phyloP scores from a whole-genome alignment of 345 rosid species.

The Microcos paniculata region DNA sequence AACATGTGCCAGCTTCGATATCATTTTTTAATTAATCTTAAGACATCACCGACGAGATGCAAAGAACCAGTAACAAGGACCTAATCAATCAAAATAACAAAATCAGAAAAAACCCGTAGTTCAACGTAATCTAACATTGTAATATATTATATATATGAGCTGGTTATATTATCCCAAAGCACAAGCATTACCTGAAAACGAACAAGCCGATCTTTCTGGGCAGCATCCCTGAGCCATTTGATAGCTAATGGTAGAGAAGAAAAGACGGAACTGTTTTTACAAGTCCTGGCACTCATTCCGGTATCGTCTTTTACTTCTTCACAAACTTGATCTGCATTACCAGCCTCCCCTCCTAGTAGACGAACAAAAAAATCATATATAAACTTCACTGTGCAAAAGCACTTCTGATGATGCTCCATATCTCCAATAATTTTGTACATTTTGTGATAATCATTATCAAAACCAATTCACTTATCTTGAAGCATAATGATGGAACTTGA shows the following conservation, averaged over 20 bases:
- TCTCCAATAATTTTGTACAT: not conserved
- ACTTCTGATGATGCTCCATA: not conserved
- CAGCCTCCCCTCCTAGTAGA: slow-evolving; percentile 42
- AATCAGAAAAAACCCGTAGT: not conserved
- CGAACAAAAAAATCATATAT: not conserved
- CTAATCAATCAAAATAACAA: slow-evolving; percentile 30
- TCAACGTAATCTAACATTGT: not conserved
- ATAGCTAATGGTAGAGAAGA: slow-evolving; percentile 85
- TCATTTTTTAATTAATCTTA: slow-evolving; percentile 73
- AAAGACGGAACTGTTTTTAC: slow-evolving; percentile 68
- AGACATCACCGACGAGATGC: slow-evolving; percentile 89
- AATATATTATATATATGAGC: not conserved
- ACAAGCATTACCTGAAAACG: slow-evolving; percentile 63
- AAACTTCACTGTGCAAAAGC: not conserved
- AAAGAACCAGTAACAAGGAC: slow-evolving; percentile 89
- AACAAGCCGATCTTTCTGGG: slow-evolving; percentile 53
- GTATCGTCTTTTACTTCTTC: slow-evolving; percentile 48
- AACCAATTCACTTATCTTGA: not conserved
- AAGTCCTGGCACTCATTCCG: slow-evolving; percentile 38
- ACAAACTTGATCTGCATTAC: slow-evolving; percentile 38
- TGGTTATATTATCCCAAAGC: not conserved
- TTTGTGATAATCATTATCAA: not conserved
- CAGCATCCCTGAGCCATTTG: slow-evolving; percentile 82
- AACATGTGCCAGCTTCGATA: not conserved
- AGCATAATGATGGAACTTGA: not conserved